Conservation (phyloP, 352 stramenopile genomes). For the Phytophthora fragariae region DNA sequence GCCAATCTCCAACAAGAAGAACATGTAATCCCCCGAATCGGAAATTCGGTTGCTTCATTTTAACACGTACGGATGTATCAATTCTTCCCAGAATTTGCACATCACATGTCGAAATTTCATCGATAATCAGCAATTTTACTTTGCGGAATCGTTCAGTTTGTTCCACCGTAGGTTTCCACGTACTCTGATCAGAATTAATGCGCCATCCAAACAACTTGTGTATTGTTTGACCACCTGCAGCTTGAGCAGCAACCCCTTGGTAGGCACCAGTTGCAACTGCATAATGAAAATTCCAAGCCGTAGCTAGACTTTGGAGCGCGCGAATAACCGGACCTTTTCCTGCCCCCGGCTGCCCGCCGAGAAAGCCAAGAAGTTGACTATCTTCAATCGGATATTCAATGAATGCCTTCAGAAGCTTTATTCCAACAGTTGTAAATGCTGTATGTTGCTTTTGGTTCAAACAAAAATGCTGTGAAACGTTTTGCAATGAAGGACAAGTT, state of each 20-base stretch:
- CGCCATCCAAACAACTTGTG: constrained; percentile 12
- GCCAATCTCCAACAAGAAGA: constrained; percentile 10
- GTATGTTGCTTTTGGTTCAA: too few species aligned
- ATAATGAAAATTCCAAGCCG: background rate
- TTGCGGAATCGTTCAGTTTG: background rate
- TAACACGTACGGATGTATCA: background rate
- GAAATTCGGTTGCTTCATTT: background rate
- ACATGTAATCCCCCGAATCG: constrained; percentile 7
- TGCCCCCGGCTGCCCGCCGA: too few species aligned
- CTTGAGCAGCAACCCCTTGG: constrained; percentile 1
- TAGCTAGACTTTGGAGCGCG: background rate
- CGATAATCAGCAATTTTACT: background rate
- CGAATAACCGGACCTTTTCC: background rate
- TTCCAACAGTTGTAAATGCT: too few species aligned
- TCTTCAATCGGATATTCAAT: too few species aligned
- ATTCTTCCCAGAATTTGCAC: background rate
- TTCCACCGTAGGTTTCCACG: constrained; percentile 1
- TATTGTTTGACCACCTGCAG: constrained; percentile 1
- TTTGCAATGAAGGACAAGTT: too few species aligned
- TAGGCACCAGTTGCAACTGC: constrained; percentile 5
- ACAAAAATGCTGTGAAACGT: too few species aligned
- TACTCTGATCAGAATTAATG: constrained; percentile 3
- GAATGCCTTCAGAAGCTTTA: too few species aligned
- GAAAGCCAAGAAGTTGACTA: too few species aligned
- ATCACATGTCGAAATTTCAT: constrained; percentile 3